phyloP scores from a whole-genome alignment of 371 early-diverging fungal species.

The Paraphysoderma sedebokerense region DNA sequence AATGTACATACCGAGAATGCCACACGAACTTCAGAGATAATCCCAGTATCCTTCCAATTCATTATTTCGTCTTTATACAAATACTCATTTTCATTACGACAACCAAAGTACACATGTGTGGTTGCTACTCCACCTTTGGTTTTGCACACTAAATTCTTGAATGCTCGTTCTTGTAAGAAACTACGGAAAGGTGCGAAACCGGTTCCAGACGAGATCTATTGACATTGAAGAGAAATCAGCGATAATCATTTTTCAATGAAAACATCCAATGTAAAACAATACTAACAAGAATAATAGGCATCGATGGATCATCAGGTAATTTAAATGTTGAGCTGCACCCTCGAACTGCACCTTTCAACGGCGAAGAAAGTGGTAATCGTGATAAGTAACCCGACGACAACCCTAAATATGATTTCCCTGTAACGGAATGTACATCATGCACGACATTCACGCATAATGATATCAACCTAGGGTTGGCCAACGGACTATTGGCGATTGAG shows the following conservation, averaged over 20 bases:
- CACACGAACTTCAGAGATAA: too few relatives aligned
- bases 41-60: too few relatives aligned
- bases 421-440: too few relatives aligned
- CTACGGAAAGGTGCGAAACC: conserved; percentile 13
- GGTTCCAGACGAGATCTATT: too few relatives aligned
- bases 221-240: too few relatives aligned
- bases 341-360: conserved; percentile 4
- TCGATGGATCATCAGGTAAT: conserved; percentile 5
- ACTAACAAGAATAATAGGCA: conserved; percentile 10
- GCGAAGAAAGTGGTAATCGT: not conserved
- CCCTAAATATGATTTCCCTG: too few relatives aligned
- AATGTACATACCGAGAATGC: too few relatives aligned
- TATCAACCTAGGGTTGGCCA: not conserved
- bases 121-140: not conserved
- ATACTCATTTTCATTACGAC: conserved; percentile 9
- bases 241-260: too few relatives aligned
- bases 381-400: conserved; percentile 6
- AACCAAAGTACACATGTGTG: conserved; percentile 11
- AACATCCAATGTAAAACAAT: too few relatives aligned
- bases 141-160: conserved; percentile 1
- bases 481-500: conserved; percentile 8
- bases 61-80: conserved; percentile 4
- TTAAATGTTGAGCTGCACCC: conserved; percentile 6
- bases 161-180: conserved; percentile 9
- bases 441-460: conserved; percentile 2